These are phyloP conservation scores for Marchantia polymorpha DNA, from an alignment of 225 moss, liverwort and hornwort genomes.

Conservation along the genomic window DNA sequence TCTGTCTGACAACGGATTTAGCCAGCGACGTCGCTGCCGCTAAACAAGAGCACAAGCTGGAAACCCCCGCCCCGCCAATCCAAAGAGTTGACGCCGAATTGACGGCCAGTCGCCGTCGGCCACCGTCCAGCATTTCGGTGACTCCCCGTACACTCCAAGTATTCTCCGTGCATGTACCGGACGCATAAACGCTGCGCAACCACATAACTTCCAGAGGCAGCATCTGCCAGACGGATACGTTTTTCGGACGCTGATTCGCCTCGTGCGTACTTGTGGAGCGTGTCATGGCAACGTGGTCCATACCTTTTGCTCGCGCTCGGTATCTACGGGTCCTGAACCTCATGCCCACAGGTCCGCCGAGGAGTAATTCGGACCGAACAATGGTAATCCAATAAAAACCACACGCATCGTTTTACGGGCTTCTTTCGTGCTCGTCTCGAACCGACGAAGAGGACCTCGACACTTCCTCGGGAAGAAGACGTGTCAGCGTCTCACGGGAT, in stretches of 20 bases:
- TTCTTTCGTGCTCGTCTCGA: background rate
- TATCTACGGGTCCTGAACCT: background rate
- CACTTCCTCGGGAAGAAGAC: background rate
- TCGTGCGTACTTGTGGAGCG: background rate
- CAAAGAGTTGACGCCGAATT: background rate
- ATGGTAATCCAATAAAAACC: background rate
- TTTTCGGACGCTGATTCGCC: background rate
- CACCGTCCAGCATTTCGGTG: background rate
- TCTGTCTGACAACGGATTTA: no score
- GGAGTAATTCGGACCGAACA: background rate
- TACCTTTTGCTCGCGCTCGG: background rate
- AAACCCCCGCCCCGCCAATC: background rate
- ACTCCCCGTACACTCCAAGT: background rate
- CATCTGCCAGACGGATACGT: background rate
- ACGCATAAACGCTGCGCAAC: background rate
- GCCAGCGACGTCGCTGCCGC: background rate
- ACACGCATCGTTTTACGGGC: background rate
- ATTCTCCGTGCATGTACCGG: constrained; percentile 6
- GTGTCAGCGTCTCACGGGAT: background rate
- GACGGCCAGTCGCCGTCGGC: background rate
- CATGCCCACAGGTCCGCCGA: background rate
- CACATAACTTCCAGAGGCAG: background rate
- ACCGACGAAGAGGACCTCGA: background rate
- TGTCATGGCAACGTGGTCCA: background rate
- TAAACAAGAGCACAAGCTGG: background rate